Evolutionary conservation across 2,329 filamentous ascomycete species (phyloP), one percentile per base, ranked within the genome.

Genomic region (Pseudophaeomoniella oleicola): DNA sequence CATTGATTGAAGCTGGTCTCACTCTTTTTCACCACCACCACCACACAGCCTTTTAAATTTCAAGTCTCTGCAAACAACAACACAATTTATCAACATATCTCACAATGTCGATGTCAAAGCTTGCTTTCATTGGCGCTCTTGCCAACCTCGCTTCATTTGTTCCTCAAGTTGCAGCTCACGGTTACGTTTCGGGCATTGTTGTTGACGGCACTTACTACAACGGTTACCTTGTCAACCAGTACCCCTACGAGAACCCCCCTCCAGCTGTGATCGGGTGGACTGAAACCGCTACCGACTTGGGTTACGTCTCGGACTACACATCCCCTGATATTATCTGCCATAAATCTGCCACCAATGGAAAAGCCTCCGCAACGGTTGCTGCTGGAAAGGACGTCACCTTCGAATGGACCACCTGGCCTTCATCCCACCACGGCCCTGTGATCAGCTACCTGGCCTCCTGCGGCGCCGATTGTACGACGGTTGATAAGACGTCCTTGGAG

Each of bases 341-440:
- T 62, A 63, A 63, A 51, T 56, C 57, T 31, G 73, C 67, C 18
- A 61, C 63, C 18, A 63, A 66, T n/a, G 70, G 64, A 29, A 47
- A 56, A 12, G 58, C 64, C 39, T 61, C 64, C 42, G 72, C 69
- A 13, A 58, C 66, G n/a, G 67, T 79, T 27, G 59, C 64, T n/a
- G 78, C 76, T 11, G 78, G 78, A 42, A 61, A 62, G 43, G 62
- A 61, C 5, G 52, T 81, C 45, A 59, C 69, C 40, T 56, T 81
- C 34, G 64, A 72, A 47, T 81, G 77, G 78, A 71, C 64, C 39
- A 59, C 60, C 12, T 82, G 78, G 78, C 76, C 77, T n/a, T 61
- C 68, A 6, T 68, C 64, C 37, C 72, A 82, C 59, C 64, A 75
- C 44, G 73, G 73, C 2, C 75, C 75, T 5, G 67, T 80, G 46